These are phyloP conservation scores for Neonectria punicea DNA, from an alignment of 2,329 filamentous ascomycete genomes.

Conservation along the genomic window DNA sequence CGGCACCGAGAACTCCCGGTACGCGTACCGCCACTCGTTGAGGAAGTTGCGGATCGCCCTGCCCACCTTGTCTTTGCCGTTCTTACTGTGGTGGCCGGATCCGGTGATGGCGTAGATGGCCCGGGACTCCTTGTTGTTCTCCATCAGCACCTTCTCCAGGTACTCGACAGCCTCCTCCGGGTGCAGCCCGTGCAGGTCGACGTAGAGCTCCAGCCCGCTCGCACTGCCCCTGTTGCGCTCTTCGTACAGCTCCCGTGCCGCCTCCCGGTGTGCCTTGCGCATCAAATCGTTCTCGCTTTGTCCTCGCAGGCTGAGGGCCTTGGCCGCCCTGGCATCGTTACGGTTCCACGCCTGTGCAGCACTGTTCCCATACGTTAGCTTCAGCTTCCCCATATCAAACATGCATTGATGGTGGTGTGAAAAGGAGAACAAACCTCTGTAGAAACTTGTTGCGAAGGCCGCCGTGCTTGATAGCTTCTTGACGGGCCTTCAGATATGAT, in stretches of 20 bases:
- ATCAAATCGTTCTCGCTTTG: slow-evolving; percentile 98
- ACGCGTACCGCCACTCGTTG: slow-evolving; percentile 95
- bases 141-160: slow-evolving; percentile 85
- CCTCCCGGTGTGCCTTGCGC: slow-evolving; percentile 95
- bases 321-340: slow-evolving; percentile 94
- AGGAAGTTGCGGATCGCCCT: slow-evolving; percentile 91
- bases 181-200: slow-evolving; percentile 98
- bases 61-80: slow-evolving; percentile 98
- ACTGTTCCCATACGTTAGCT: slow-evolving; percentile 56
- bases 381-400: not conserved
- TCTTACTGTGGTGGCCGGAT: slow-evolving; percentile 97
- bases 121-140: slow-evolving; percentile 77
- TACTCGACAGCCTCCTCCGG: slow-evolving; percentile 97
- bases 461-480: slow-evolving; percentile 97
- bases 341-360: slow-evolving; percentile 99
- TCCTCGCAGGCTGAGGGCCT: slow-evolving; percentile 91
- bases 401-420: not conserved
- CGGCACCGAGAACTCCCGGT: slow-evolving; percentile 94
- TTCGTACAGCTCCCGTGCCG: slow-evolving; percentile 90
- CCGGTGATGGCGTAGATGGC: slow-evolving; percentile 97
- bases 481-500: slow-evolving; percentile 92
- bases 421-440: slow-evolving; percentile 74
- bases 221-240: slow-evolving; percentile 82
- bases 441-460: slow-evolving; percentile 96
- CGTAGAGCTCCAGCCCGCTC: slow-evolving; percentile 80